Base-by-base conservation (phyloP, 1,284 basidiomycete genomes). In the Gymnopus androsaceus region DNA sequence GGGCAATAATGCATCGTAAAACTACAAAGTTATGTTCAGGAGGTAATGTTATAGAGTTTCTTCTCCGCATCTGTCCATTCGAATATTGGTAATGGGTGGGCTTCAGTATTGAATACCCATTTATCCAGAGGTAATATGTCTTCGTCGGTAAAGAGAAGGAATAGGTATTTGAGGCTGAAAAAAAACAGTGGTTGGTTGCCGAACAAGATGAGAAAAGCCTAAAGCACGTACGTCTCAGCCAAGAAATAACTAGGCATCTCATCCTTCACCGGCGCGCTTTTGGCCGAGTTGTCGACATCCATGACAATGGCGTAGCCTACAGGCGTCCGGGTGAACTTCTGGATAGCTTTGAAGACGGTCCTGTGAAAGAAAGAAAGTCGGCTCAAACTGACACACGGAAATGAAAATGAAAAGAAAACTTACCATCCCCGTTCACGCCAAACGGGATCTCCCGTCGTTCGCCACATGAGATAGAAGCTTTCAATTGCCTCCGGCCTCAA, bases 371-470 rank as follows among this genome's bases (percentile, higher is more conserved):
- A 6, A 6, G 15, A 8, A 8, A 33, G 15, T 11, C 7, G 12
- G 12, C 17, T n/a, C 6, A 45, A 14, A 25, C 9, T 21, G 34
- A 11, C 19, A 33, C 15, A 23, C 11, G 15, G 42, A 34, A 30
- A 14, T n/a, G 23, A 27, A 31, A 34, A 42, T 15, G 21, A 27
- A 4, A 45, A 37, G 3, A 14, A 40, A 34, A 92, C 81, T 44
- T 67, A 73, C 89, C 89, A 93, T 1, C 90, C 91, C 56, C 85
- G 81, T 59, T 92, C 83, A 37, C 90, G 74, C 90, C 90, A 92
- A 44, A 75, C 77, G 11, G 70, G 67, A 56, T 92, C 82, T 0
- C 84, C 81, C 2, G 89, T 91, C 17, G 82, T 83, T 42, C 83
- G 76, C 85, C 86, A 92, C 58, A 91, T 67, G 30, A 88, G 68